phyloP scores from a whole-genome alignment of 2,329 filamentous ascomycete genomes.

The Aspergillus neotritici region DNA sequence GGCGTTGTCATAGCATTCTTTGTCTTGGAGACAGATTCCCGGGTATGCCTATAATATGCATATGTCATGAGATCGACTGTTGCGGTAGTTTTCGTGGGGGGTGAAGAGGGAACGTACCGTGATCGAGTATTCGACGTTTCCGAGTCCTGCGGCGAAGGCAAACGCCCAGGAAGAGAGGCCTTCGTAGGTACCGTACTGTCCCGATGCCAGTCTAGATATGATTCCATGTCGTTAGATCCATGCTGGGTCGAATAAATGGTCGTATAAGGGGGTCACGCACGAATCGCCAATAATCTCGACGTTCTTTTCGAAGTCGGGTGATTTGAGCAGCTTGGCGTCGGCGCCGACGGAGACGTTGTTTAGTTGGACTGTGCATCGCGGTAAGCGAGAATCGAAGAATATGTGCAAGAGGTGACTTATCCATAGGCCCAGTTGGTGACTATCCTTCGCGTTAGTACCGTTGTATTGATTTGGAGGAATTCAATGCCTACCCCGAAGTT shows the following conservation, averaged over 20 bases:
- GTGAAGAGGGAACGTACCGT: constrained; percentile 30
- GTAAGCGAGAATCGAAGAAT: constrained; percentile 10
- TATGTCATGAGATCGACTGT: neutral
- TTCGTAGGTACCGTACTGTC: constrained; percentile 56
- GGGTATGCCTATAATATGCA: constrained; percentile 40
- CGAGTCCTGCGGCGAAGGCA: constrained; percentile 52
- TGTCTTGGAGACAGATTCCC: constrained; percentile 53
- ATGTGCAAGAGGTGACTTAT: constrained; percentile 19
- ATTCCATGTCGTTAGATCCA: constrained; percentile 41
- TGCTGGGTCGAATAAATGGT: constrained; percentile 30
- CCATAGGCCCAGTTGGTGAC: constrained; percentile 59
- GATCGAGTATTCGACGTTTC: constrained; percentile 54
- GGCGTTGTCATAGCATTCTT: constrained; percentile 51
- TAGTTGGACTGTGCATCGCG: constrained; percentile 46
- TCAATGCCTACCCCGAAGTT: constrained; percentile 42
- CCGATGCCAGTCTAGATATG: constrained; percentile 46
- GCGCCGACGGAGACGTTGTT: constrained; percentile 46
- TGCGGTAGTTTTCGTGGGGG: too few relatives aligned
- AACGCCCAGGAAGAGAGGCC: constrained; percentile 53
- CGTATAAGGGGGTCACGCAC: constrained; percentile 8
- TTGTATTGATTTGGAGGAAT: too few relatives aligned
- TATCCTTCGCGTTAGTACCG: neutral
- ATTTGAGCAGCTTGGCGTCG: constrained; percentile 43
- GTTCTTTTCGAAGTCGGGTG: constrained; percentile 30
- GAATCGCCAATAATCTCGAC: constrained; percentile 45